Base-by-base conservation (phyloP, 2,329 filamentous ascomycete species). In the Arachnopeziza araneosa region DNA sequence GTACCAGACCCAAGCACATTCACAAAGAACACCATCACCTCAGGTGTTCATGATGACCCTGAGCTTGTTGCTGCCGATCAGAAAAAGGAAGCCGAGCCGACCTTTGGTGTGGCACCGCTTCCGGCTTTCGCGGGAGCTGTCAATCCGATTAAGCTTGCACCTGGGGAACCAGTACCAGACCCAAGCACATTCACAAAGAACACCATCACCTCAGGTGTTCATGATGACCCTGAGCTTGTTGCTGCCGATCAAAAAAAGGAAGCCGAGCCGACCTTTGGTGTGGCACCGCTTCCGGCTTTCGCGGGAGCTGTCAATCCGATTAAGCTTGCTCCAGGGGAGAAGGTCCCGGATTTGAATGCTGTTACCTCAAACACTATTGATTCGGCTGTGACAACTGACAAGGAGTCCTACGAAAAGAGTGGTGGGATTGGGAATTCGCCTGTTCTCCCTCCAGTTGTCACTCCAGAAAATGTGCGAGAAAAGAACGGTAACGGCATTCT, bases 91-190 rank as follows among this genome's bases (percentile, higher is more conserved):
- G 64, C 63, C 26, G 69, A 83, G 73, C 75, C 79, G 58, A 76
- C 74, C 7, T 75, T 91, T 71, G 75, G 79, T 69, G 75, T 88
- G 66, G 81, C 82, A 68, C 85, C 86, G 24, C 75, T 89, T 44
- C 85, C 86, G 24, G 85, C 86, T 58, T 79, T 83, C 22, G 78
- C 80, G 48, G 84, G 83, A 50, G 82, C 76, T 44, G 84, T 91
- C 60, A 97, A 97, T 75, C 93, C 93, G 8, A 83, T 97, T 73
- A 81, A 83, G 69, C 81, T 96, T 58, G 82, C 83, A 23, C 89
- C 93, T 2, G 92, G 92, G 68, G 90, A 96, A n/a, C n/a, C n/a
- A n/a, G n/a, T n/a, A n/a, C n/a, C n/a, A n/a, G n/a, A n/a, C n/a
- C n/a, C n/a, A n/a, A n/a, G n/a, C n/a, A n/a, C n/a, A n/a, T n/a